Evolutionary conservation across 148 eudicot genomes (phyloP), one percentile per base, ranked within the genome.

Genomic region (Vaccinium corymbosum): DNA sequence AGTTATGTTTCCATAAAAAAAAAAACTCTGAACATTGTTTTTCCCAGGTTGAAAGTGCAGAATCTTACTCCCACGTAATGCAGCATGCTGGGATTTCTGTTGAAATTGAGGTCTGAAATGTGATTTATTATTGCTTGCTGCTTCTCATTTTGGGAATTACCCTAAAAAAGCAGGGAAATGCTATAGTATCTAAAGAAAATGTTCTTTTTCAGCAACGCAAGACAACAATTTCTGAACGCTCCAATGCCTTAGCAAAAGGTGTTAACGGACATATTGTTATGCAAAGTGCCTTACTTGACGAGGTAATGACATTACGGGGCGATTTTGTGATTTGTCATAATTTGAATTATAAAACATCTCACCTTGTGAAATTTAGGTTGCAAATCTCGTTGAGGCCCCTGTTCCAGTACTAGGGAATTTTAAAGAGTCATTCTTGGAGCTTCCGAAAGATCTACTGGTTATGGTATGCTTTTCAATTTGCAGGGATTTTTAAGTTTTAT

Each of bases 371-470:
- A 50, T 77, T 20, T 87, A 97, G 99, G 98, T 97, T 64, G 95
- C 91, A 79, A 97, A 97, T 91, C 95, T 97, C 78, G 94, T 95
- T 86, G 99, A 97, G 90, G 98, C 98, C 86, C 98, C 99, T 76
- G 90, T 91, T 79, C 98, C 98, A 22, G 87, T 97, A 66, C 93
- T 97, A 85, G 99, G 99, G 52, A 90, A 88, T 82, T 97, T 97
- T 84, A 90, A 91, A 52, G 94, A 93, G 76, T 89, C 98, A 38
- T 95, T 95, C 88, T 85, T 97, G 76, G 90, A 92, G 91, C 98
- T 97, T 82, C 99, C 99, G 76, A 94, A 95, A 88, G 99, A 97
- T 71, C 94, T 97, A 8, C 87, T 97, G 57, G 92, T 93, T 66
- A 97, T 95, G 99, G 98, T 97, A 89, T 79, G 88, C 55, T 55